A percentile compares a stretch with the other conserved stretches of the same genome.
These are phyloP conservation scores for Diplodia seriata DNA, from an alignment of 2,329 filamentous ascomycete species.

Conservation along the genomic window DNA sequence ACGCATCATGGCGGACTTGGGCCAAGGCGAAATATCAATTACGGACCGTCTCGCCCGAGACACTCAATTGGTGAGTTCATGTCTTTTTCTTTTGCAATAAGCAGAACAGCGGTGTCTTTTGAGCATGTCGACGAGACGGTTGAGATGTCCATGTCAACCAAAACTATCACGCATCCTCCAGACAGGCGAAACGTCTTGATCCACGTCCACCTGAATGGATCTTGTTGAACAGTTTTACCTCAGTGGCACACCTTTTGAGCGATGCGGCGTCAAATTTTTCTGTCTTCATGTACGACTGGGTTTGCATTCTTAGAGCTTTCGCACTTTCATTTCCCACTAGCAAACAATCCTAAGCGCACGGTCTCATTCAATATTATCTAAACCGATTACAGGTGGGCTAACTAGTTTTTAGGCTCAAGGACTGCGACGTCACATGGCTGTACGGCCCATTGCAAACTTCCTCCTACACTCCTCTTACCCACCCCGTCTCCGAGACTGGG, in stretches of 20 bases:
- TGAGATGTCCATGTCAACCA: background rate
- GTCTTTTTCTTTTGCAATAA: background rate
- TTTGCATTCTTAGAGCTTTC: background rate
- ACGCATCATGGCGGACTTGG: slow-evolving; percentile 98
- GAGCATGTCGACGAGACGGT: background rate
- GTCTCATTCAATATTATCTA: background rate
- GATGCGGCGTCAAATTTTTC: slow-evolving; percentile 30
- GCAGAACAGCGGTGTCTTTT: background rate
- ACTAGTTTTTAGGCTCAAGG: slow-evolving; percentile 76
- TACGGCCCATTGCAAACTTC: slow-evolving; percentile 90
- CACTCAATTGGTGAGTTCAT: slow-evolving; percentile 81
- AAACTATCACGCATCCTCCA: background rate
- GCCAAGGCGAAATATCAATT: slow-evolving; percentile 88
- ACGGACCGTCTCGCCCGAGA: slow-evolving; percentile 87
- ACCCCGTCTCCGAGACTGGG: slow-evolving; percentile 57
- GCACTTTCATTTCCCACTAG: background rate
- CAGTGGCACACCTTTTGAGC: background rate
- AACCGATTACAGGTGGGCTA: slow-evolving; percentile 38
- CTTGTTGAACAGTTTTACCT: background rate
- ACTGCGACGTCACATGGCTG: slow-evolving; percentile 96
- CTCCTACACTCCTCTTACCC: slow-evolving; percentile 60
- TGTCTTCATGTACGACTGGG: slow-evolving; percentile 15
- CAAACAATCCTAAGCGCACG: background rate
- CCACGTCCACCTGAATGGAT: background rate
- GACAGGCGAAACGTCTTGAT: background rate